phyloP scores from a whole-genome alignment of 1,284 basidiomycete species.

The Cryptococcus maquisensis region DNA sequence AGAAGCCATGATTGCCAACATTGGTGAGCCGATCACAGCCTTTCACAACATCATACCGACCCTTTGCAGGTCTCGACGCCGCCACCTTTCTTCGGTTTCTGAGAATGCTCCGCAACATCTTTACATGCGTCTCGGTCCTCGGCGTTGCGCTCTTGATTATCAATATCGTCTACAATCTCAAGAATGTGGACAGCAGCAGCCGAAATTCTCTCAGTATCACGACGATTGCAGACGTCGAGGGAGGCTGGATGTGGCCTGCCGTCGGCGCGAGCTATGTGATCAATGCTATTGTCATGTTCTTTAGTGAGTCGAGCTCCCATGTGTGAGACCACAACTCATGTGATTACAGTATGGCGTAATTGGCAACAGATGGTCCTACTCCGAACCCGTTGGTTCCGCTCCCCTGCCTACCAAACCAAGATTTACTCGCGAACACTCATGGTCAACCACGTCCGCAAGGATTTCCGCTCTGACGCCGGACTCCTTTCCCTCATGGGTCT shows the following conservation, averaged over 20 bases:
- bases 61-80: conserved; percentile 67
- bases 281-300: conserved; percentile 48
- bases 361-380: conserved; percentile 66
- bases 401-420: conserved; percentile 44
- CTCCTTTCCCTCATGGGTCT: conserved; percentile 65
- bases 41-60: neutral
- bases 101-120: conserved; percentile 68
- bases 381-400: conserved; percentile 47
- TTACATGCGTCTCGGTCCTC: conserved; percentile 63
- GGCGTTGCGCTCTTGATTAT: conserved; percentile 68
- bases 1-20: conserved; percentile 78
- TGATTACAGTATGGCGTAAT: conserved; percentile 60
- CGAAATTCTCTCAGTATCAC: conserved; percentile 64
- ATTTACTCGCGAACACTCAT: conserved; percentile 49
- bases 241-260: conserved; percentile 66
- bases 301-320: conserved; percentile 11
- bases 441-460: conserved; percentile 67
- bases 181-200: conserved; percentile 53
- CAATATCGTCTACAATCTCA: conserved; percentile 61
- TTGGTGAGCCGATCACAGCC: conserved; percentile 52
- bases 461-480: conserved; percentile 70
- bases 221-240: conserved; percentile 70
- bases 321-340: conserved; percentile 5
- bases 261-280: conserved; percentile 70
- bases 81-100: conserved; percentile 88